phyloP scores from a whole-genome alignment of 129 eudicot genomes.

The Flaveria bidentis region DNA sequence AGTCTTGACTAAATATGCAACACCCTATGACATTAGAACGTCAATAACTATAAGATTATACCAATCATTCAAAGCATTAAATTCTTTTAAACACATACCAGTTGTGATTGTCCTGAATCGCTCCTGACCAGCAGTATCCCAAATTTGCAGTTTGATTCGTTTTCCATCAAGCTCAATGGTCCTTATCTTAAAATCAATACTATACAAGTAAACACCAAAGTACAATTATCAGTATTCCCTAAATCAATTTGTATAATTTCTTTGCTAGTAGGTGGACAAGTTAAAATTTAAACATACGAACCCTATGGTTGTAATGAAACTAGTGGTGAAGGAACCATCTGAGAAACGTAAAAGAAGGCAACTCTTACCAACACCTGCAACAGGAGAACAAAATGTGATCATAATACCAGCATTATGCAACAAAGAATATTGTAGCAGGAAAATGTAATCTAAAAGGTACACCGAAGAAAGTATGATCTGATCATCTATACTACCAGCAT shows the following conservation, averaged over 20 bases:
- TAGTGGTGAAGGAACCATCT: slow-evolving; percentile 96
- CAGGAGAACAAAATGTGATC: background rate
- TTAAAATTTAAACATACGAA: slow-evolving; percentile 35
- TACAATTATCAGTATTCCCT: background rate
- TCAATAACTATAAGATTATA: slow-evolving; percentile 8
- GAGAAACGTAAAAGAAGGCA: slow-evolving; percentile 97
- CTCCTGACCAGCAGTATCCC: slow-evolving; percentile 99
- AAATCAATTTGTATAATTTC: background rate
- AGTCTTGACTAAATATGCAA: background rate
- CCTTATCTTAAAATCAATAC: slow-evolving; percentile 91
- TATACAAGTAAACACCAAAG: slow-evolving; percentile 25
- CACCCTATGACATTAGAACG: background rate
- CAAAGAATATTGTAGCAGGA: background rate
- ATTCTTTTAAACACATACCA: slow-evolving; percentile 41
- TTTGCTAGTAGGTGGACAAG: background rate
- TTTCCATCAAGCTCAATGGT: slow-evolving; percentile 93
- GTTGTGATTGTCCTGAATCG: slow-evolving; percentile 96
- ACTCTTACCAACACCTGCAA: slow-evolving; percentile 97
- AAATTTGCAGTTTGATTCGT: slow-evolving; percentile 85
- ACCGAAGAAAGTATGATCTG: background rate
- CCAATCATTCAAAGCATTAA: background rate
- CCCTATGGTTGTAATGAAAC: slow-evolving; percentile 96
- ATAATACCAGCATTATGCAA: background rate
- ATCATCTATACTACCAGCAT: background rate
- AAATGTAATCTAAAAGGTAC: slow-evolving; percentile 10